Evolutionary conservation across 495 filamentous ascomycete genomes (phyloP).

Genomic region (Penicillium chermesinum): DNA sequence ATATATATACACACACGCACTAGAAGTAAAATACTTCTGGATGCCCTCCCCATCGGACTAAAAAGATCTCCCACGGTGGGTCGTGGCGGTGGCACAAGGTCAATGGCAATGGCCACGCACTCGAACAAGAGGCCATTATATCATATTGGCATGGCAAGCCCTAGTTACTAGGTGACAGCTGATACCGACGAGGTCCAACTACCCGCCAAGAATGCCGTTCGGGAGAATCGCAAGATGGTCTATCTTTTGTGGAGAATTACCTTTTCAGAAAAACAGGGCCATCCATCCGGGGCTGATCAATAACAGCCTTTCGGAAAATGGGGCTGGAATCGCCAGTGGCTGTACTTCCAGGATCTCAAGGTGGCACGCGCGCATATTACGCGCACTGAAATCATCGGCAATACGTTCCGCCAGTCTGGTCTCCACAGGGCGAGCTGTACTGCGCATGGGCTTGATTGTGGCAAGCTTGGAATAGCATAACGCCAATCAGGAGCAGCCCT

Average conservation of each 20-base stretch:
- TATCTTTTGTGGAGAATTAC: too few species aligned
- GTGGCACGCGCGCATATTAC: background rate
- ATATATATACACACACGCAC: background rate
- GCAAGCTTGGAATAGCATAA: background rate
- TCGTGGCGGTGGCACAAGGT: slow-evolving; percentile 4
- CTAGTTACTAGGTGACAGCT: background rate
- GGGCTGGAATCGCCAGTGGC: background rate
- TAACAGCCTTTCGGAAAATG: background rate
- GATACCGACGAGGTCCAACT: background rate
- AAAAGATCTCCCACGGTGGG: background rate
- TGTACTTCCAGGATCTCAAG: background rate
- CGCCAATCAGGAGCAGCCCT: background rate
- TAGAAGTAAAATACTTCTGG: too few species aligned
- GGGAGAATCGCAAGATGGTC: too few species aligned
- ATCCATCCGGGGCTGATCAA: background rate
- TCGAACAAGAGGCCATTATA: background rate
- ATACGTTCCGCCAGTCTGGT: background rate
- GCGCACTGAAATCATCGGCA: background rate
- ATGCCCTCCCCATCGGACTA: background rate
- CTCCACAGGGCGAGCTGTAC: background rate
- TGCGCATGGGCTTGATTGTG: background rate
- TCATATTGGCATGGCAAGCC: background rate
- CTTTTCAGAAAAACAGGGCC: too few species aligned
- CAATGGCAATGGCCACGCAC: background rate
- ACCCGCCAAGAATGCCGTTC: too few species aligned